Conservation (phyloP, 352 stramenopile species). For the Albugo laibachii region DNA sequence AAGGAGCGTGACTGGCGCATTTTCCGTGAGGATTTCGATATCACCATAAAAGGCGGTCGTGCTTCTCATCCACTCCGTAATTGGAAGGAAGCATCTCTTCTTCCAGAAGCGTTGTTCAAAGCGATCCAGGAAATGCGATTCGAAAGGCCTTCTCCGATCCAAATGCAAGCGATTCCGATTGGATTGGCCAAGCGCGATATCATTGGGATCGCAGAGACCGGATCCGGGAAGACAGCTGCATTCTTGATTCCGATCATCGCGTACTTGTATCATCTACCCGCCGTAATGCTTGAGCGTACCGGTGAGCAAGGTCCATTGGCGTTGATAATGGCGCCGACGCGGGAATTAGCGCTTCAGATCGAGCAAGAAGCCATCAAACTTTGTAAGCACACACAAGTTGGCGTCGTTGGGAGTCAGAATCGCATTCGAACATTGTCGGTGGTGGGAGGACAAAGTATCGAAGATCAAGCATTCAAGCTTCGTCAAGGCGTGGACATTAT, state of each 20-base stretch:
- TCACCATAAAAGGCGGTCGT: constrained; percentile 79
- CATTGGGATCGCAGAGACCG: constrained; percentile 98
- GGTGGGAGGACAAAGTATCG: constrained; percentile 90
- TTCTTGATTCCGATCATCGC: constrained; percentile 96
- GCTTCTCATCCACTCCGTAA: constrained; percentile 89
- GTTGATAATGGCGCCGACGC: constrained; percentile 96
- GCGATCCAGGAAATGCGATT: constrained; percentile 88
- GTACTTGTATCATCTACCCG: constrained; percentile 86
- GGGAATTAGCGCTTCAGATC: constrained; percentile 97
- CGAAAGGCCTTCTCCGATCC: constrained; percentile 93
- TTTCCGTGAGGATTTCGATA: constrained; percentile 98
- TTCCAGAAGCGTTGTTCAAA: constrained; percentile 64
- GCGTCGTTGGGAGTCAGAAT: constrained; percentile 25
- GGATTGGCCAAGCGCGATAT: constrained; percentile 92
- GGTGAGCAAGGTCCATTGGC: constrained; percentile 90
- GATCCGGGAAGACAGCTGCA: constrained; percentile 95
- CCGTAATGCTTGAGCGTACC: constrained; percentile 63
- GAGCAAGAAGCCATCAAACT: constrained; percentile 89
- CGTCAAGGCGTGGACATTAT: constrained; percentile 95
- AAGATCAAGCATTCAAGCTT: constrained; percentile 92
- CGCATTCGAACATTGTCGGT: constrained; percentile 71
- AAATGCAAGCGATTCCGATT: constrained; percentile 95
- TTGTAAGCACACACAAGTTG: constrained; percentile 71
- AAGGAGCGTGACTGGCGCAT: constrained; percentile 97
- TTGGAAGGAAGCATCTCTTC: constrained; percentile 52